phyloP scores from a whole-genome alignment of 176 grass and related monocot genomes.

The Carex pumila region DNA sequence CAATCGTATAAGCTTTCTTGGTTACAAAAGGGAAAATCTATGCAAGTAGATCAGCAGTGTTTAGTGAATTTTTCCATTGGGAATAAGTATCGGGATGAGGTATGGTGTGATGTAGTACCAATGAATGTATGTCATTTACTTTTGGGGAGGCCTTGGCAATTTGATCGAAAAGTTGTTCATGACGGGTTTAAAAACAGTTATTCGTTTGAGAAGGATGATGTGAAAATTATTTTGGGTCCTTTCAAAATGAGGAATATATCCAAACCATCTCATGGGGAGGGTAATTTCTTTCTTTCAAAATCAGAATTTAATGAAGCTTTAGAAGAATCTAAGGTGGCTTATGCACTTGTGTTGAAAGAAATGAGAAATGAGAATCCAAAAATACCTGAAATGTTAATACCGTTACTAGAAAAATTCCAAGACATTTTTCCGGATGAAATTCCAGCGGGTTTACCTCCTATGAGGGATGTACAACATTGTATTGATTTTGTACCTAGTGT shows the following conservation, averaged over 20 bases:
- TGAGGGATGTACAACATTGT: too few relatives aligned
- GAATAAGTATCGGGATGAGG: conserved; percentile 4
- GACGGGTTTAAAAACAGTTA: neutral
- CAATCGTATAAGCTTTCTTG: neutral
- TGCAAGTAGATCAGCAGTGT: neutral
- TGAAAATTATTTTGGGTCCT: neutral
- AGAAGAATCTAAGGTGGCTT: neutral
- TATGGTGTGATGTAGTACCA: neutral
- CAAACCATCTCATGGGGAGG: too few relatives aligned
- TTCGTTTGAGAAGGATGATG: neutral
- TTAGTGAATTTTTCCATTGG: neutral
- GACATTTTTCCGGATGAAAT: too few relatives aligned
- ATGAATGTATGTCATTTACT: neutral
- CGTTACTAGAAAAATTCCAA: too few relatives aligned
- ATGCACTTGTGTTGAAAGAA: neutral
- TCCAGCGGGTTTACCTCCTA: too few relatives aligned
- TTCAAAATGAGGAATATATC: neutral
- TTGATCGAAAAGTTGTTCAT: neutral
- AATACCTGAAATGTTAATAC: neutral
- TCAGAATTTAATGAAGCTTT: neutral
- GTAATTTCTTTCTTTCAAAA: too few relatives aligned
- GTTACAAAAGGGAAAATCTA: neutral
- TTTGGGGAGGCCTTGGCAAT: neutral
- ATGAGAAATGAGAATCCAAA: neutral
- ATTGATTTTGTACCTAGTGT: neutral